Evolutionary conservation across 805 yeast genomes (phyloP), one percentile per base, ranked within the genome.

Genomic region (Dipodascopsis tothii): DNA sequence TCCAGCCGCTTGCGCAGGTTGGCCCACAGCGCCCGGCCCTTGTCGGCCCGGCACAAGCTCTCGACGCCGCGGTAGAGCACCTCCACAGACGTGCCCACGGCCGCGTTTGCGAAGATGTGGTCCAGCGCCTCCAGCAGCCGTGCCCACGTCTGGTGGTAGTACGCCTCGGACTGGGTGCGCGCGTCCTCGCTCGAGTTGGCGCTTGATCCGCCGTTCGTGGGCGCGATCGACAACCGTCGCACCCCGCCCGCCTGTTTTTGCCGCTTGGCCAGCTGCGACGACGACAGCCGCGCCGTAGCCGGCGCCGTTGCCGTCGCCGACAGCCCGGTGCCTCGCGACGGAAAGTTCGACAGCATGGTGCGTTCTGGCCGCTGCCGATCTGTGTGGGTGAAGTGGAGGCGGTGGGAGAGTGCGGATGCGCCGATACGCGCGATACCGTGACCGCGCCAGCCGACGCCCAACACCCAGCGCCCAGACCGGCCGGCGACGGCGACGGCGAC

Each of bases 1-100:
- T 33, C 20, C 41, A 56, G 37, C 23, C 45, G 45, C 21, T 42
- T 32, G 35, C 32, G 32, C 39, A 57, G 46, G 34, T 46, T 33
- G 22, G 46, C 46, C 57, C 60, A 56, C 6, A 60, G 43, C 20
- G 43, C 46, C 21, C 42, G 36, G 7, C 55, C 50, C 37, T 46
- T 52, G 38, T 51, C 60, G 22, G 48, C 52, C 6, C 63, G 51
- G 42, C 60, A 57, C 6, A 61, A 49, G 39, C 54, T 52, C 48
- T 60, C 65, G 11, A 58, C 63, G 9, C 60, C 56, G 9, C 61
- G 51, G 38, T 60, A 60, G 9, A 60, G 55, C 25, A 51, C 59
- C 33, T 60, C 64, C 21, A 55, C 51, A 4, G 63, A 58, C 1
- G 35, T 22, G 6, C 21, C 14, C 23, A 45, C 28, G 5, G 41